Evolutionary conservation across 2,329 filamentous ascomycete genomes (phyloP).

Genomic region (Beauveria sp.): DNA sequence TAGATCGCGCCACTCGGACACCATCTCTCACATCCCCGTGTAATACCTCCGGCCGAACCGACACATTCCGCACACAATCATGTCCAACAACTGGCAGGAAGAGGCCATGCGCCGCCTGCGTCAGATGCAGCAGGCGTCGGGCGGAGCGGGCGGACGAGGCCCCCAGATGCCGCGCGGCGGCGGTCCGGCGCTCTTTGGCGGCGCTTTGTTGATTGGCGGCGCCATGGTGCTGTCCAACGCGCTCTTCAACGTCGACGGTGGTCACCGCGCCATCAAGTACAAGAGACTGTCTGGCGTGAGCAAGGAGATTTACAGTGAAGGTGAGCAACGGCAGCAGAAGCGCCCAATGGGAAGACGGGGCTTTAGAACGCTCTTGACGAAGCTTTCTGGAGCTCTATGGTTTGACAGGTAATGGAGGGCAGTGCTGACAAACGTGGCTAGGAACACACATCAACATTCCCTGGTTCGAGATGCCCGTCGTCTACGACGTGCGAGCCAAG

Average conservation of each 20-base stretch:
- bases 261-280: constrained; percentile 98
- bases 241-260: constrained; percentile 85
- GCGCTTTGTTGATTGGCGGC: constrained; percentile 40
- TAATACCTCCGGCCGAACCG: background rate
- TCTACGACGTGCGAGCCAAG: constrained; percentile 97
- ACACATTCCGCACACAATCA: constrained; percentile 11
- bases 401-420: background rate
- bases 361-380: background rate
- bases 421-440: constrained; percentile 26
- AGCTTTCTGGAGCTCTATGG: no score
- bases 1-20: background rate
- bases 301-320: constrained; percentile 95
- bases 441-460: constrained; percentile 90
- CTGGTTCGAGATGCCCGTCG: constrained; percentile 94
- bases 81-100: constrained; percentile 39
- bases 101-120: constrained; percentile 45
- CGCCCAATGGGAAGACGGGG: background rate
- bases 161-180: constrained; percentile 34
- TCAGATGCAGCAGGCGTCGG: constrained; percentile 37
- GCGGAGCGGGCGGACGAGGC: constrained; percentile 35
- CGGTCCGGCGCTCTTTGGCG: constrained; percentile 32
- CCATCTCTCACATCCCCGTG: background rate
- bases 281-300: constrained; percentile 84
- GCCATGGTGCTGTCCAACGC: constrained; percentile 49
- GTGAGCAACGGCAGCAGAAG: constrained; percentile 35